Conservation (phyloP, 1,284 basidiomycete genomes). For the Cutaneotrichosporon arboriforme region DNA sequence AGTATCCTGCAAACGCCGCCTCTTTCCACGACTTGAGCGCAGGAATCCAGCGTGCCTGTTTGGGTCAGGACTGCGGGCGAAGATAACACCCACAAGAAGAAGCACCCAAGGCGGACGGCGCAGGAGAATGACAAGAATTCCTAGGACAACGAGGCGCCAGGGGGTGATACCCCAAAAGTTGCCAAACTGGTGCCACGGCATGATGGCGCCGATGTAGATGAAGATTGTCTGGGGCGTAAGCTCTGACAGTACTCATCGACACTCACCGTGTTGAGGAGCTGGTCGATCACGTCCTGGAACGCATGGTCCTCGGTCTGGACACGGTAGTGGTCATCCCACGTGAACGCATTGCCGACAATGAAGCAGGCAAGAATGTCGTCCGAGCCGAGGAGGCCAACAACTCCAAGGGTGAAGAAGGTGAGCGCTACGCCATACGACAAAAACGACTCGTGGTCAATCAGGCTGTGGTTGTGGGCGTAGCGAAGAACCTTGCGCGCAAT, state of each 20-base stretch:
- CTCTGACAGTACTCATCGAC: too few species aligned
- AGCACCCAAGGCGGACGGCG: constrained; percentile 75
- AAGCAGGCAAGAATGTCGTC: constrained; percentile 70
- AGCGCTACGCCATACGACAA: constrained; percentile 45
- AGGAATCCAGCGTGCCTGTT: constrained; percentile 38
- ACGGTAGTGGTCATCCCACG: constrained; percentile 51
- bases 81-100: constrained; percentile 49
- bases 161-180: constrained; percentile 57
- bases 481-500: constrained; percentile 36
- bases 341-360: constrained; percentile 43
- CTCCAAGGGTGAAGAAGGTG: constrained; percentile 66
- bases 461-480: constrained; percentile 23
- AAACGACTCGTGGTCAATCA: constrained; percentile 48
- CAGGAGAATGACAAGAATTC: constrained; percentile 67
- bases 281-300: constrained; percentile 56
- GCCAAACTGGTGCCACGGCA: constrained; percentile 58
- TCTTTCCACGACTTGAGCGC: constrained; percentile 40
- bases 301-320: constrained; percentile 52
- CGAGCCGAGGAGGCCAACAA: constrained; percentile 76
- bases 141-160: constrained; percentile 76
- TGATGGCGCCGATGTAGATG: constrained; percentile 85
- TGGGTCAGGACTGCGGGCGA: not conserved
- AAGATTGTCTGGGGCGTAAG: constrained; percentile 52
- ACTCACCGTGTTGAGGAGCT: constrained; percentile 49
- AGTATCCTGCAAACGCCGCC: constrained; percentile 45